Percentiles rank a stretch among this genome's conserved stretches.
These are phyloP conservation scores for Geotrichum australiense DNA, from an alignment of 1,139 yeast species.

Conservation along the genomic window DNA sequence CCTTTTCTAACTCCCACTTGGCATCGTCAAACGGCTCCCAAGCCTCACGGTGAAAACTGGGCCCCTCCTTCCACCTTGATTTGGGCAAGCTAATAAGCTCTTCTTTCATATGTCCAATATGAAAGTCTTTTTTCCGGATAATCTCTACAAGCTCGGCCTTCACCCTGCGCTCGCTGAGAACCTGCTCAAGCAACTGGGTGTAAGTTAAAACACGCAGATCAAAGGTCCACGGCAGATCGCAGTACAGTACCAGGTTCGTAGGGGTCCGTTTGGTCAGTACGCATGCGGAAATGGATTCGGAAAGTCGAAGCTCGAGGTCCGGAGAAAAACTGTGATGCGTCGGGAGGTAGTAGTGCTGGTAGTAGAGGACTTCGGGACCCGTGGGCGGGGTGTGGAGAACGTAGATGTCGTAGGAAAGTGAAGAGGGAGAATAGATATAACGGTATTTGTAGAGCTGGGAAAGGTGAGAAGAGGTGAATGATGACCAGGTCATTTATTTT, in stretches of 20 bases:
- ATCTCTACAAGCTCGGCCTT: conserved; percentile 8
- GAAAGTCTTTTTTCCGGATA: conserved; percentile 13
- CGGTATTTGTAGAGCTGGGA: too few species aligned
- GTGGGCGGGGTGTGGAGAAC: too few species aligned
- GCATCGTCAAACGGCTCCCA: conserved; percentile 6
- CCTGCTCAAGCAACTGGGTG: not conserved
- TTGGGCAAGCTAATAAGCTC: conserved; percentile 4
- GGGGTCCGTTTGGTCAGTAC: too few species aligned
- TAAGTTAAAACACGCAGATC: not conserved
- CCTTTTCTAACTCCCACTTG: conserved; percentile 1
- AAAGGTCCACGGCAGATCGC: conserved; percentile 1
- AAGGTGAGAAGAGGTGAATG: too few species aligned
- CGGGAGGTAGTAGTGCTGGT: too few species aligned
- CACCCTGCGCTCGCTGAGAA: not conserved
- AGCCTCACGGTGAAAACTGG: conserved; percentile 9
- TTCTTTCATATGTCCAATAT: conserved; percentile 10
- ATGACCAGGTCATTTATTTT: too few species aligned
- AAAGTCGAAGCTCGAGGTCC: too few species aligned
- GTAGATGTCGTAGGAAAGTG: too few species aligned
- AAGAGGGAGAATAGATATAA: too few species aligned
- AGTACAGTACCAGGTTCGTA: not conserved
- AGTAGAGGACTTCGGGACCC: too few species aligned
- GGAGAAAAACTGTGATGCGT: too few species aligned
- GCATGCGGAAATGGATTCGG: too few species aligned
- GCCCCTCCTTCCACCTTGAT: not conserved